These are phyloP conservation scores for Rhazya stricta DNA, from an alignment of 257 asterid species.

Conservation along the genomic window DNA sequence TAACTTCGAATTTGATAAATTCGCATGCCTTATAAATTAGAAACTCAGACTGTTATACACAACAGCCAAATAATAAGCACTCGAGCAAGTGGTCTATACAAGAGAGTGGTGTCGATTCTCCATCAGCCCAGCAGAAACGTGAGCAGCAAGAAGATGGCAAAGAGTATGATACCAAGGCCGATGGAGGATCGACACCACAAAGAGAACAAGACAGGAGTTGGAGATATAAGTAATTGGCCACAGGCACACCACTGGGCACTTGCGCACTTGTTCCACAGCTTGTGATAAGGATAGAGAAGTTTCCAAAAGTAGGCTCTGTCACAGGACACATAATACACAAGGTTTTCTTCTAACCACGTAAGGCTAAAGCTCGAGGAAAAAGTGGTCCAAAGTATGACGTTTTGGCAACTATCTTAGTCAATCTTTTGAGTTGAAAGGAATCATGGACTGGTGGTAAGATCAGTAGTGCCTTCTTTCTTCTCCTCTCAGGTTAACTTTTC, in stretches of 20 bases:
- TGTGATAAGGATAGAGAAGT: neutral
- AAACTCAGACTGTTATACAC: neutral
- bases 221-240: neutral
- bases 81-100: neutral
- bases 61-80: neutral
- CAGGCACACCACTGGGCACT: neutral
- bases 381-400: neutral
- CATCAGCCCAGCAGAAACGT: too few species aligned
- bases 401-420: conserved; percentile 3
- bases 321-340: neutral
- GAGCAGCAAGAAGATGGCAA: too few species aligned
- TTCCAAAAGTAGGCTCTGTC: neutral
- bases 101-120: too few species aligned
- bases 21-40: neutral
- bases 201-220: too few species aligned
- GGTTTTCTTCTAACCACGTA: neutral
- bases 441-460: neutral
- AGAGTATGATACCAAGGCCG: too few species aligned
- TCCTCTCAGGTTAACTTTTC: too few species aligned
- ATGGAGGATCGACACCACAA: too few species aligned
- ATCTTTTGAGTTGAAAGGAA: neutral
- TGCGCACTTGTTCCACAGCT: neutral
- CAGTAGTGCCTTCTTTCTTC: neutral
- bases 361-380: neutral
- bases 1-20: neutral